Conservation (phyloP, 1,284 basidiomycete species). For the Papiliotrema fonsecae region DNA sequence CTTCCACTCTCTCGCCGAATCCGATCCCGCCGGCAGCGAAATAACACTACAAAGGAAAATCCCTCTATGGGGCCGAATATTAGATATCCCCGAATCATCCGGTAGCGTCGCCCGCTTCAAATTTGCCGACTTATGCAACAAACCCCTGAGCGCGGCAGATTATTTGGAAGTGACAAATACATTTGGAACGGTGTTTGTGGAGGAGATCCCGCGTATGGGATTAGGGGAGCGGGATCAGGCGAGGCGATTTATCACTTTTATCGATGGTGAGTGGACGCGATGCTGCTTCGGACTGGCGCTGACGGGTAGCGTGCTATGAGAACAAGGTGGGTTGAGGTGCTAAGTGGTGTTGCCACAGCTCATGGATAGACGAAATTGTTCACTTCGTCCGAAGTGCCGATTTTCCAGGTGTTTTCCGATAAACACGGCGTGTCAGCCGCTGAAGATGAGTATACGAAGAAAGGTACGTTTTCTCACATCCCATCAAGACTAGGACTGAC, state of each 20-base stretch:
- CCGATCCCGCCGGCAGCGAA: conserved; percentile 51
- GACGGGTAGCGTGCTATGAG: conserved; percentile 72
- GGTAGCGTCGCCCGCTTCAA: conserved; percentile 76
- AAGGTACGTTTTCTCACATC: conserved; percentile 31
- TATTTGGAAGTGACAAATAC: conserved; percentile 88
- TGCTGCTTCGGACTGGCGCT: background rate
- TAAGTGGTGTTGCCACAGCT: background rate
- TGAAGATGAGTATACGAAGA: conserved; percentile 67
- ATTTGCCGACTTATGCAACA: conserved; percentile 83
- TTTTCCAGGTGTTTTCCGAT: conserved; percentile 80
- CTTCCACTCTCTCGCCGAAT: conserved; percentile 60
- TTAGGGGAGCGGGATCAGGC: conserved; percentile 85
- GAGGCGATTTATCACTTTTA: conserved; percentile 92
- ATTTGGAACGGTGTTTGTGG: conserved; percentile 83
- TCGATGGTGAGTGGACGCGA: conserved; percentile 63
- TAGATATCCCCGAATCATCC: conserved; percentile 74
- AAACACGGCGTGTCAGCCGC: conserved; percentile 48
- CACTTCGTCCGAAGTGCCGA: conserved; percentile 81
- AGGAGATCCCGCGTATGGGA: conserved; percentile 83
- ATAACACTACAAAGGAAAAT: conserved; percentile 65
- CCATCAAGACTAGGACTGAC: background rate
- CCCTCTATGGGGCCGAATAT: conserved; percentile 79
- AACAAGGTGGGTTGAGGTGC: conserved; percentile 57
- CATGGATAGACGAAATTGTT: conserved; percentile 73
- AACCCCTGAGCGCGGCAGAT: conserved; percentile 87